Conservation (phyloP, 2,329 filamentous ascomycete genomes). For the Diaporthe capsici region DNA sequence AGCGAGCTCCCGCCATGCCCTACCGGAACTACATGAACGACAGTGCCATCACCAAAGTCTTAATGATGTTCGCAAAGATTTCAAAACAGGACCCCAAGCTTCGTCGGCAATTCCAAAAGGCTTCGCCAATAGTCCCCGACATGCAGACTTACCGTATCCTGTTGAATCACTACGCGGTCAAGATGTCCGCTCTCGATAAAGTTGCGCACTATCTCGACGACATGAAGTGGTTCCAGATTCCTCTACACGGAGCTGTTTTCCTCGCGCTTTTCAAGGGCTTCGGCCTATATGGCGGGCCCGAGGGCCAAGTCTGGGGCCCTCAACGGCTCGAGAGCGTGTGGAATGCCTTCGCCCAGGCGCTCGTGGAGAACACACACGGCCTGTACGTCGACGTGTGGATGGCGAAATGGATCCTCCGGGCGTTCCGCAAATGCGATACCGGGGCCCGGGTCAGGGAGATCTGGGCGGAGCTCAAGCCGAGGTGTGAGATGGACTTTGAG, state of each 20-base stretch:
- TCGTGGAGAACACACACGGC: constrained; percentile 61
- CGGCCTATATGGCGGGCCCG: constrained; percentile 75
- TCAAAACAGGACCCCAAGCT: constrained; percentile 70
- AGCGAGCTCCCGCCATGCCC: constrained; percentile 55
- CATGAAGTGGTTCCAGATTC: constrained; percentile 79
- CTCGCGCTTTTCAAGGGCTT: constrained; percentile 89
- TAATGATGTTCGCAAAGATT: constrained; percentile 71
- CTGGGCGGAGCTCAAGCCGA: constrained; percentile 63
- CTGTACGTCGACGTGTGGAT: constrained; percentile 73
- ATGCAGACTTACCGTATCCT: constrained; percentile 85
- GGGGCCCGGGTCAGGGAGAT: constrained; percentile 65
- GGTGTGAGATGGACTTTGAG: constrained; percentile 60
- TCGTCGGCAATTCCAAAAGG: constrained; percentile 68
- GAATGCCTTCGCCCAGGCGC: constrained; percentile 71
- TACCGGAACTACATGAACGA: constrained; percentile 62
- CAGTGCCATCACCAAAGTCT: constrained; percentile 65
- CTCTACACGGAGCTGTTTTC: constrained; percentile 83
- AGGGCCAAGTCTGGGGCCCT: constrained; percentile 78
- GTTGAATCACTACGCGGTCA: constrained; percentile 79
- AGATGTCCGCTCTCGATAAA: constrained; percentile 78
- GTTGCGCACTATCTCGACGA: constrained; percentile 82
- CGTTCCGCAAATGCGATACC: constrained; percentile 74
- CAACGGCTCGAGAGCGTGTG: constrained; percentile 78
- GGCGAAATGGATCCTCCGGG: constrained; percentile 71
- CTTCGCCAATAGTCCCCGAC: constrained; percentile 79